Percentiles rank a stretch among this genome's conserved stretches.
These are phyloP conservation scores for Chlamydomonas schloesseri DNA, from an alignment of 139 green algal genomes.

Conservation along the genomic window DNA sequence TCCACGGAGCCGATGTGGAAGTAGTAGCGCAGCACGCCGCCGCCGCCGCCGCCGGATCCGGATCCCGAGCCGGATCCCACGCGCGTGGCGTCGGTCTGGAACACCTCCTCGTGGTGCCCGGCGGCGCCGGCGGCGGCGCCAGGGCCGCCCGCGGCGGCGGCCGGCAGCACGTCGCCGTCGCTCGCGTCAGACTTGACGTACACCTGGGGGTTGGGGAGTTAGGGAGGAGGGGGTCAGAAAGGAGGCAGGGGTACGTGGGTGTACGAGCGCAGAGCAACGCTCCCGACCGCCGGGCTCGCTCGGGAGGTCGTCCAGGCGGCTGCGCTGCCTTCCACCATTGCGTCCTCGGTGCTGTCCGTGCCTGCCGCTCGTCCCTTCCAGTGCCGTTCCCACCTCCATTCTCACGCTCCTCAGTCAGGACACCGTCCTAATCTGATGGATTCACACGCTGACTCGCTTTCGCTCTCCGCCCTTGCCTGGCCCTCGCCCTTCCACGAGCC, in stretches of 20 bases:
- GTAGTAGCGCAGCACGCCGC: constrained; percentile 71
- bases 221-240: neutral
- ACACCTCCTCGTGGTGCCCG: constrained; percentile 13
- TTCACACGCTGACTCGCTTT: too few species aligned
- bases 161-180: neutral
- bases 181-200: constrained; percentile 5
- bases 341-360: too few species aligned
- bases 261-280: too few species aligned
- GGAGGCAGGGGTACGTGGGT: neutral
- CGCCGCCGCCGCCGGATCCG: neutral
- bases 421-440: too few species aligned
- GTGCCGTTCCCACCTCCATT: too few species aligned
- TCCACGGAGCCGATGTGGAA: constrained; percentile 98
- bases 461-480: too few species aligned
- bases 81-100: neutral
- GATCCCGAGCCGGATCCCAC: neutral
- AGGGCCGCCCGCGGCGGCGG: constrained; percentile 55
- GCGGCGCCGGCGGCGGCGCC: constrained; percentile 46
- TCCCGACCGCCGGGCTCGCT: too few species aligned
- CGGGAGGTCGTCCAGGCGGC: too few species aligned
- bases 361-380: too few species aligned
- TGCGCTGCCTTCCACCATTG: too few species aligned
- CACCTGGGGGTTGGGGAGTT: neutral
- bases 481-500: too few species aligned
- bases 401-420: too few species aligned